A percentile compares a stretch with the other conserved stretches of the same genome.
Evolutionary conservation across 495 filamentous ascomycete species (phyloP).

Genomic region (Aspergillus conjunctus): DNA sequence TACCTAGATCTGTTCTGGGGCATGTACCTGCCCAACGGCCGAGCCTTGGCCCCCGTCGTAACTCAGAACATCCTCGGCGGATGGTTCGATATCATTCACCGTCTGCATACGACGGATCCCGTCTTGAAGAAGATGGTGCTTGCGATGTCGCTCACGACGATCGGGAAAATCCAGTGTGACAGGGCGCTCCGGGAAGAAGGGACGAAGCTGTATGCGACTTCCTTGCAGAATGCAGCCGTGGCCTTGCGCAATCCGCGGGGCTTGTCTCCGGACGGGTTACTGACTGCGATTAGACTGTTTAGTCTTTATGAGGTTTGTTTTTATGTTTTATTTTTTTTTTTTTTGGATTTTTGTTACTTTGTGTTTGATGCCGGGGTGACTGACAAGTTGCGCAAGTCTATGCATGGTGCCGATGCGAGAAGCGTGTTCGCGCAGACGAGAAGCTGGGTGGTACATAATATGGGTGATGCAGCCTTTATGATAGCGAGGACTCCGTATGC

Average conservation of each 20-base stretch:
- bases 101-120: not conserved
- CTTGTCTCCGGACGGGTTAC: constrained; percentile 4
- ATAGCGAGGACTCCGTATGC: constrained; percentile 10
- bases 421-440: not conserved
- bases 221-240: constrained; percentile 9
- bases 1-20: constrained; percentile 15
- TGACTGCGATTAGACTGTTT: constrained; percentile 9
- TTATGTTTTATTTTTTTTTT: not conserved
- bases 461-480: constrained; percentile 12
- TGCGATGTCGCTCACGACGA: constrained; percentile 8
- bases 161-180: constrained; percentile 8
- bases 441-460: constrained; percentile 16
- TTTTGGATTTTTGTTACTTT: not conserved
- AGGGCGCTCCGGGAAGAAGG: constrained; percentile 8
- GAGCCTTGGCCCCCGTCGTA: not conserved
- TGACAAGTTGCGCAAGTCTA: not conserved
- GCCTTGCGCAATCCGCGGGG: constrained; percentile 5
- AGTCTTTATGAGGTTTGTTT: constrained; percentile 15
- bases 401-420: constrained; percentile 4
- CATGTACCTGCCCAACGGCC: constrained; percentile 16
- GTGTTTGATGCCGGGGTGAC: not conserved
- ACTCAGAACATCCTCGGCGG: constrained; percentile 4
- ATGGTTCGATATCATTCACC: constrained; percentile 12
- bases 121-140: constrained; percentile 4
- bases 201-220: constrained; percentile 6